phyloP scores from a whole-genome alignment of 2,329 filamentous ascomycete genomes.

The Penicillium aurantiogriseum region DNA sequence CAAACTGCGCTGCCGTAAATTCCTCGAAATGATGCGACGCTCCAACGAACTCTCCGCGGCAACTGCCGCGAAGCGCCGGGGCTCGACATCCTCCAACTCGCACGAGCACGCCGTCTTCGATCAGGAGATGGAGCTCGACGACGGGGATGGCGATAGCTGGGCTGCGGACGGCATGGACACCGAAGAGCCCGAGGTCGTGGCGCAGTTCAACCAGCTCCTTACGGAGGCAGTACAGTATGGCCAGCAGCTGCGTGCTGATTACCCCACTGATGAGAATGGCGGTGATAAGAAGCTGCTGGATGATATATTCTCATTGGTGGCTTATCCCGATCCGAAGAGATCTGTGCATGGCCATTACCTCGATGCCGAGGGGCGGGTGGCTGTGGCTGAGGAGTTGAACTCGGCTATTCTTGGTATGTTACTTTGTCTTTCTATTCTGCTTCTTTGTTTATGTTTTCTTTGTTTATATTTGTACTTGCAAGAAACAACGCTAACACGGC shows the following conservation, averaged over 20 bases:
- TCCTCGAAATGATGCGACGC: slow-evolving; percentile 87
- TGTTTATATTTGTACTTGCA: neutral
- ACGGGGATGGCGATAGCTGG: slow-evolving; percentile 32
- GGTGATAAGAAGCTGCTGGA: slow-evolving; percentile 72
- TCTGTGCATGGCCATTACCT: slow-evolving; percentile 76
- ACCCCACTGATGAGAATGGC: slow-evolving; percentile 65
- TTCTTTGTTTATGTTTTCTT: neutral
- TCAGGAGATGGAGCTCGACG: slow-evolving; percentile 59
- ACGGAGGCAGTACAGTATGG: slow-evolving; percentile 75
- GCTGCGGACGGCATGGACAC: slow-evolving; percentile 54
- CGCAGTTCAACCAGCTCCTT: slow-evolving; percentile 55
- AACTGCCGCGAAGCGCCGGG: slow-evolving; percentile 38
- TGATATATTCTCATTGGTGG: slow-evolving; percentile 85
- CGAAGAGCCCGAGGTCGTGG: slow-evolving; percentile 45
- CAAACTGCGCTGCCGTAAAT: slow-evolving; percentile 81
- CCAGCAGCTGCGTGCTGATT: slow-evolving; percentile 73
- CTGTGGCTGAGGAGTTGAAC: slow-evolving; percentile 90
- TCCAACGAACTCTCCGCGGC: slow-evolving; percentile 61
- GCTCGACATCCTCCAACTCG: slow-evolving; percentile 35
- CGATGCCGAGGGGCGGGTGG: slow-evolving; percentile 69
- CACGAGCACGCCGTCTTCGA: slow-evolving; percentile 49
- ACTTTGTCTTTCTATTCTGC: neutral
- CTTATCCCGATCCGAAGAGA: slow-evolving; percentile 76
- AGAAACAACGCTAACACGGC: neutral
- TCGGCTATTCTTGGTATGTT: slow-evolving; percentile 80